Percentiles rank a stretch among this genome's conserved stretches.
Evolutionary conservation across 176 grass and related monocot species (phyloP).

Genomic region (Cocos nucifera): DNA sequence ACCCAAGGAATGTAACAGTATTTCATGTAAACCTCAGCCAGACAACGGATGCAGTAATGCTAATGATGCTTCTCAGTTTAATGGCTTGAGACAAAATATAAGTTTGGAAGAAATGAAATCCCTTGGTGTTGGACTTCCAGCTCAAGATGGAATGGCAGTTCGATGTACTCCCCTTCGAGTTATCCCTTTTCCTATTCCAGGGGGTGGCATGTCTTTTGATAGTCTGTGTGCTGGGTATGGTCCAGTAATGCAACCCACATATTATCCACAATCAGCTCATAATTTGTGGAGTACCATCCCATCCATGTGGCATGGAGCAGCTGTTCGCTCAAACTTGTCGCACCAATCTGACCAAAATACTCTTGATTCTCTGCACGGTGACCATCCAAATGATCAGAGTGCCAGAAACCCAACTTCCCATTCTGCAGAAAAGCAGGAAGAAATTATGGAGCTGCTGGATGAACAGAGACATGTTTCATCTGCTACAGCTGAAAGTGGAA

Average conservation of each 20-base stretch:
- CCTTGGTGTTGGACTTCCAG: constrained; percentile 13
- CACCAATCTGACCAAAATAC: constrained; percentile 21
- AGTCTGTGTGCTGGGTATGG: constrained; percentile 38
- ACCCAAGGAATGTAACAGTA: too few species aligned
- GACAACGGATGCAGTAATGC: constrained; percentile 2
- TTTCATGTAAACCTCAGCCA: too few species aligned
- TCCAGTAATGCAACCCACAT: constrained; percentile 25
- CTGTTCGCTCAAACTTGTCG: constrained; percentile 12
- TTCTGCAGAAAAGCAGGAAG: constrained; percentile 26
- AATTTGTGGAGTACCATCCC: constrained; percentile 31
- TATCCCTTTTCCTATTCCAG: constrained; percentile 52
- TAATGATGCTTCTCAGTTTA: constrained; percentile 26
- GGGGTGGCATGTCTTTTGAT: constrained; percentile 49
- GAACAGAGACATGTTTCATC: constrained; percentile 34
- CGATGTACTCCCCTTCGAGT: constrained; percentile 48
- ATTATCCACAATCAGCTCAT: constrained; percentile 38
- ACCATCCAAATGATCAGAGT: constrained; percentile 13
- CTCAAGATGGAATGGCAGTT: constrained; percentile 36
- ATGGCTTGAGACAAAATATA: constrained; percentile 28
- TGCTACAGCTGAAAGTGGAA: constrained; percentile 38
- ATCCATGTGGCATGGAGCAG: constrained; percentile 26
- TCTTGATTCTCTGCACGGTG: constrained; percentile 13
- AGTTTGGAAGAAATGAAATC: constrained; percentile 28
- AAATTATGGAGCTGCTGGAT: constrained; percentile 17
- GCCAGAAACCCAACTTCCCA: not conserved